Percentiles rank a stretch among this genome's conserved stretches.
These are phyloP conservation scores for Nicotiana sylvestris DNA, from an alignment of 257 asterid genomes.

Conservation along the genomic window DNA sequence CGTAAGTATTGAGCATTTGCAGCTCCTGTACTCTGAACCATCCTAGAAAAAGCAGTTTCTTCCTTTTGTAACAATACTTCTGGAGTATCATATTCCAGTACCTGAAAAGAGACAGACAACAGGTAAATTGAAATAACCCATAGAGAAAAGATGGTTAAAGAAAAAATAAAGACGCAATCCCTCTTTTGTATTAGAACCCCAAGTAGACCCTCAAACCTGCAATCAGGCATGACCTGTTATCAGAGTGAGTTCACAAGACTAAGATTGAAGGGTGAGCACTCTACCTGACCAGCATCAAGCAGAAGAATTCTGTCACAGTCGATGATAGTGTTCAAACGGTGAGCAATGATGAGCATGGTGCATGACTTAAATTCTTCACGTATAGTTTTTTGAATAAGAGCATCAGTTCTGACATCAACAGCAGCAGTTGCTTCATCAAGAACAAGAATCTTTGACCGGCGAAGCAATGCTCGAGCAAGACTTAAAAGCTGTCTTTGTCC, in stretches of 20 bases:
- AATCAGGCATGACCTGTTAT: not conserved
- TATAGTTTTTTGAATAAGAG: slow-evolving; percentile 91
- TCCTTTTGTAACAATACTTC: slow-evolving; percentile 56
- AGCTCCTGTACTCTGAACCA: slow-evolving; percentile 95
- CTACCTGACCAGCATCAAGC: slow-evolving; percentile 88
- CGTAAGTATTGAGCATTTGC: slow-evolving; percentile 89
- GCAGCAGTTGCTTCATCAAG: slow-evolving; percentile 99
- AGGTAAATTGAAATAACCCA: not conserved
- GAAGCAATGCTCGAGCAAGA: slow-evolving; percentile 93
- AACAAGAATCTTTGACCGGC: slow-evolving; percentile 93
- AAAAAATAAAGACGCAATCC: not conserved
- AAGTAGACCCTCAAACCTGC: not conserved
- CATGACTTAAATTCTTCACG: slow-evolving; percentile 85
- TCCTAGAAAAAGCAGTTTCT: slow-evolving; percentile 84
- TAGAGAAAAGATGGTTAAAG: not conserved
- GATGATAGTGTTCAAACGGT: slow-evolving; percentile 82
- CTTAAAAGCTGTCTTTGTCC: slow-evolving; percentile 91
- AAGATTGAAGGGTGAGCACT: not conserved
- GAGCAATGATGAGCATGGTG: slow-evolving; percentile 98
- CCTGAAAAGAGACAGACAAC: slow-evolving; percentile 33
- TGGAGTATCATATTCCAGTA: slow-evolving; percentile 77
- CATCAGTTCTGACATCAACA: slow-evolving; percentile 92
- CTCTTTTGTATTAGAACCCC: not conserved
- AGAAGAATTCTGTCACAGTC: slow-evolving; percentile 81
- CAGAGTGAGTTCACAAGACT: not conserved